phyloP scores from a whole-genome alignment of 2,329 filamentous ascomycete species.

The Apiospora aurea region DNA sequence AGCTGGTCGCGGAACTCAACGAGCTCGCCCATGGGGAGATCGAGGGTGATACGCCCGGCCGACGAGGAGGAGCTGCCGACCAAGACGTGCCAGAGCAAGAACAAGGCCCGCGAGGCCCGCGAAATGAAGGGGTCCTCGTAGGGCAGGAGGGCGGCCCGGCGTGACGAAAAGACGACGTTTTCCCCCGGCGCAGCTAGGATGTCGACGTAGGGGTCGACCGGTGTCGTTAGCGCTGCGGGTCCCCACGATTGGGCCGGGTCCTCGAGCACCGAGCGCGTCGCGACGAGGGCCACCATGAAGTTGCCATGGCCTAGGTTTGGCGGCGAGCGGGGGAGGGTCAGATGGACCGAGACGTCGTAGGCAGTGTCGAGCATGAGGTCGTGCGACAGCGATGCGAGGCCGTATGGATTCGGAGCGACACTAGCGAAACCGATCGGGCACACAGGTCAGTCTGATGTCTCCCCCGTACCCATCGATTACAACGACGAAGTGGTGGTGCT shows the following conservation, averaged over 20 bases:
- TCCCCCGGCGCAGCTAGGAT: conserved; percentile 41
- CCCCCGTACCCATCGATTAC: too few species aligned
- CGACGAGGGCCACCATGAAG: conserved; percentile 88
- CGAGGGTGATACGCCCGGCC: conserved; percentile 68
- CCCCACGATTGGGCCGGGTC: conserved; percentile 38
- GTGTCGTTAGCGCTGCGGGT: not conserved
- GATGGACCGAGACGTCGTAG: conserved; percentile 81
- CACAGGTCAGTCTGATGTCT: not conserved
- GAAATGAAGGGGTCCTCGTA: conserved; percentile 78
- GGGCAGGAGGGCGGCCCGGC: conserved; percentile 79
- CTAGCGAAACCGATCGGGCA: conserved; percentile 38
- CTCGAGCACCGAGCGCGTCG: conserved; percentile 60
- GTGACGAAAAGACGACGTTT: conserved; percentile 65
- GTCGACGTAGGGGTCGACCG: conserved; percentile 41
- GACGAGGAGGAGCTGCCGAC: conserved; percentile 56
- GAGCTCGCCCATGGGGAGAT: conserved; percentile 75
- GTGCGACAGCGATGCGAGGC: conserved; percentile 53
- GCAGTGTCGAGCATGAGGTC: conserved; percentile 74
- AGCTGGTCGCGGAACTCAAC: conserved; percentile 66
- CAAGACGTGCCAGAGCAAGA: conserved; percentile 74
- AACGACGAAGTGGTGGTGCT: not conserved
- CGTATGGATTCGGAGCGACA: conserved; percentile 60
- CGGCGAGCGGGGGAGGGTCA: conserved; percentile 80
- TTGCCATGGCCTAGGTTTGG: conserved; percentile 82
- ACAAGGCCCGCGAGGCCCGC: conserved; percentile 63